Percentiles rank a stretch among this genome's conserved stretches.
Evolutionary conservation across 768 basidiomycete species (phyloP).

Genomic region (Hericium erinaceus): DNA sequence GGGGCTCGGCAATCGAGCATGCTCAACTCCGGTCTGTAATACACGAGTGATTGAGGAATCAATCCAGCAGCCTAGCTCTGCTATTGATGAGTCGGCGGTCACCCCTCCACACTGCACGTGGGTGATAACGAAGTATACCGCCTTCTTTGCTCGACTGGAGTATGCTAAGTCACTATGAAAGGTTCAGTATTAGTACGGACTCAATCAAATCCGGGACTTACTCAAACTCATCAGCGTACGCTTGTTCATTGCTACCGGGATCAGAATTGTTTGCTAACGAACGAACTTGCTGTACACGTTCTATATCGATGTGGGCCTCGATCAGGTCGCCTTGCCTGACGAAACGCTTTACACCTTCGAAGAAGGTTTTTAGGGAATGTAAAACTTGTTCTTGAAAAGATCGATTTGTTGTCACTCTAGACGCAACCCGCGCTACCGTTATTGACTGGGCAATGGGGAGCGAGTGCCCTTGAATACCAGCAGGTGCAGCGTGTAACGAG

Average conservation of each 20-base stretch:
- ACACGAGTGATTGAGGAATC: slow-evolving; percentile 67
- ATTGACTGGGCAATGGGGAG: slow-evolving; percentile 63
- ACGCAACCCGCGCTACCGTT: slow-evolving; percentile 74
- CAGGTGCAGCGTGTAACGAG: slow-evolving; percentile 43
- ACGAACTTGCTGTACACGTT: slow-evolving; percentile 21
- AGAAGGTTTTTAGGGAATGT: slow-evolving; percentile 52
- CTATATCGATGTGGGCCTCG: slow-evolving; percentile 51
- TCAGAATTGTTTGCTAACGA: neutral
- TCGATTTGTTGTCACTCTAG: slow-evolving; percentile 58
- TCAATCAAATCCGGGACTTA: neutral
- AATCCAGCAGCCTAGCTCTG: slow-evolving; percentile 80
- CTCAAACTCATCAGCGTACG: neutral
- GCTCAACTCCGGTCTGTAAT: slow-evolving; percentile 71
- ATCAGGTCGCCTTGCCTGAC: slow-evolving; percentile 72
- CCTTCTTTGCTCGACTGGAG: slow-evolving; percentile 26
- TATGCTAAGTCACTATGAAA: neutral
- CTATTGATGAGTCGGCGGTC: slow-evolving; percentile 39
- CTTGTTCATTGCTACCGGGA: neutral
- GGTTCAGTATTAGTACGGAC: neutral
- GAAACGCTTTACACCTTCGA: slow-evolving; percentile 42
- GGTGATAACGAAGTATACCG: slow-evolving; percentile 73
- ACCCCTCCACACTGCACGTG: too few relatives aligned
- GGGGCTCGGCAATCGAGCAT: slow-evolving; percentile 47
- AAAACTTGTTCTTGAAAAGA: slow-evolving; percentile 55
- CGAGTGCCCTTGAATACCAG: slow-evolving; percentile 46